Conservation (phyloP, 768 basidiomycete genomes). For the Chalciporus pseudorubinellus region DNA sequence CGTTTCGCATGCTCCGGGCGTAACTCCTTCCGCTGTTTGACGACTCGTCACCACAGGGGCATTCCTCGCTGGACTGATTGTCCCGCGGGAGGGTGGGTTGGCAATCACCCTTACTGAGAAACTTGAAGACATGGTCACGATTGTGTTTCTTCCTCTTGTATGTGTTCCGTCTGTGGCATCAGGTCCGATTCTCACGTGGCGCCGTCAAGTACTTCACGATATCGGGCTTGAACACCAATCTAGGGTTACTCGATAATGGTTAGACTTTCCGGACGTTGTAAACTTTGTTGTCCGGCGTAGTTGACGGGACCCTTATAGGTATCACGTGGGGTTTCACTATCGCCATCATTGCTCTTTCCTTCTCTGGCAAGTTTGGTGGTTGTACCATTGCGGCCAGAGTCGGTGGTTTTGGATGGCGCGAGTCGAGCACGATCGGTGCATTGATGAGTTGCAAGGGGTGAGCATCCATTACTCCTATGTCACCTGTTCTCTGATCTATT, state of each 20-base stretch:
- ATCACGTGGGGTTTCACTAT: slow-evolving; percentile 89
- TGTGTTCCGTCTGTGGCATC: neutral
- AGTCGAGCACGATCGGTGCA: slow-evolving; percentile 80
- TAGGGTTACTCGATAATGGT: slow-evolving; percentile 81
- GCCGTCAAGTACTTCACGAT: slow-evolving; percentile 81
- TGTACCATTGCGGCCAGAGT: slow-evolving; percentile 69
- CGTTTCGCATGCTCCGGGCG: neutral
- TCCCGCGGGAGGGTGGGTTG: slow-evolving; percentile 87
- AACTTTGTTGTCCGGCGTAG: neutral
- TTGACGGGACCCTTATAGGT: slow-evolving; percentile 36
- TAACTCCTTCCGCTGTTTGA: neutral
- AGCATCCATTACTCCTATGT: slow-evolving; percentile 7
- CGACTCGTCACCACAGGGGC: slow-evolving; percentile 46
- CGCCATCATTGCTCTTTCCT: slow-evolving; percentile 75
- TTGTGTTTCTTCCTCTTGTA: slow-evolving; percentile 86
- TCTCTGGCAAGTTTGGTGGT: slow-evolving; percentile 85
- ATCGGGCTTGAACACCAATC: slow-evolving; percentile 86
- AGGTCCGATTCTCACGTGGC: neutral
- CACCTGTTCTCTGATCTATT: neutral
- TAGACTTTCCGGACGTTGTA: slow-evolving; percentile 1
- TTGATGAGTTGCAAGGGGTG: slow-evolving; percentile 97
- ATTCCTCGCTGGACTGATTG: slow-evolving; percentile 76
- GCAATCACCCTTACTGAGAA: slow-evolving; percentile 89
- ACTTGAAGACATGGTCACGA: slow-evolving; percentile 91
- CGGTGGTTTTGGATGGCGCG: slow-evolving; percentile 75